Evolutionary conservation across 371 early-diverging fungal genomes (phyloP).

Genomic region (Mucor indicus): DNA sequence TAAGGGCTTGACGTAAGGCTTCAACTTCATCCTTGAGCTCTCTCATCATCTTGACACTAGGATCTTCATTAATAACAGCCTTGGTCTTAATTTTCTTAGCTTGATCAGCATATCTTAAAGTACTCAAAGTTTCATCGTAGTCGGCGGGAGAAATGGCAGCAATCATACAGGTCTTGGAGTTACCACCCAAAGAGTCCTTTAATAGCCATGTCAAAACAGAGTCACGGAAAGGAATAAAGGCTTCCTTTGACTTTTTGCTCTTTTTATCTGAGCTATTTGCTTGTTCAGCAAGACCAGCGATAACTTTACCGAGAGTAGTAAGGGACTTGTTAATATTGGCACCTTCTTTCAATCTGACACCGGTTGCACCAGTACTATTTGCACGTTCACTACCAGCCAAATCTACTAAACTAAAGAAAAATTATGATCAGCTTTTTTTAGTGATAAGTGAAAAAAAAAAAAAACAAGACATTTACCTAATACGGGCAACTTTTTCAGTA

Average conservation of each 20-base stretch:
- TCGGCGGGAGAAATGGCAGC: conserved; percentile 84
- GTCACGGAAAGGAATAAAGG: conserved; percentile 86
- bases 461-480: conserved; percentile 42
- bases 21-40: conserved; percentile 85
- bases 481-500: conserved; percentile 77
- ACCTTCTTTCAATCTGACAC: conserved; percentile 97
- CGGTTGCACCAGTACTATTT: conserved; percentile 93
- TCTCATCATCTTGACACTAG: conserved; percentile 80
- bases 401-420: conserved; percentile 67
- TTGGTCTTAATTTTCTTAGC: conserved; percentile 92
- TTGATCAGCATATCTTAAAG: conserved; percentile 93
- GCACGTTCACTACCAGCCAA: conserved; percentile 97
- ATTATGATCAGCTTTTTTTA: too few species aligned
- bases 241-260: conserved; percentile 48
- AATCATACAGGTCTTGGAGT: conserved; percentile 93
- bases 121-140: conserved; percentile 89
- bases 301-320: conserved; percentile 95
- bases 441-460: background rate
- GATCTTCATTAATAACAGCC: conserved; percentile 92
- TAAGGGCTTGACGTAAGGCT: conserved; percentile 63
- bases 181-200: conserved; percentile 92
- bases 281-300: conserved; percentile 88
- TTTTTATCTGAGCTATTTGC: conserved; percentile 47
- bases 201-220: conserved; percentile 93
- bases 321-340: conserved; percentile 97